Conservation (phyloP, 495 filamentous ascomycete species). For the Penicillium verhagenii region DNA sequence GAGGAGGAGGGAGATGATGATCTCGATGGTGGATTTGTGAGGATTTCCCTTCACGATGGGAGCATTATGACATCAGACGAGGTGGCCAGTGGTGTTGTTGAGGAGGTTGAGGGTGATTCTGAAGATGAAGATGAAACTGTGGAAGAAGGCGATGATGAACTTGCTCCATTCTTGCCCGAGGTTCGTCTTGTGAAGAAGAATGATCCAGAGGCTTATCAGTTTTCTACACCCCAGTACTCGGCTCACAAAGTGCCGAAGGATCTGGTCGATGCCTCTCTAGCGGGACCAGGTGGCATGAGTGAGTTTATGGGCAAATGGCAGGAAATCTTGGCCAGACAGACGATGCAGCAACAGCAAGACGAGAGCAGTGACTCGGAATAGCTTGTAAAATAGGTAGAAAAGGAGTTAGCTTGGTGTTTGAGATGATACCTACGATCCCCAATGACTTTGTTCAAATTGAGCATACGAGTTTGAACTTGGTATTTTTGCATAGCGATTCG, state of each 20-base stretch:
- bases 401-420: background rate
- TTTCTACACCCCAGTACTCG: conserved; percentile 83
- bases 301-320: conserved; percentile 90
- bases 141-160: conserved; percentile 47
- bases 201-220: conserved; percentile 83
- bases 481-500: background rate
- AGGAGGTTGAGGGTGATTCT: conserved; percentile 24
- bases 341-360: conserved; percentile 46
- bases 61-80: conserved; percentile 17
- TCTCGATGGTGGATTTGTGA: conserved; percentile 33
- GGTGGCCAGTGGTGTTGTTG: conserved; percentile 12
- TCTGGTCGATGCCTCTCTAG: conserved; percentile 83
- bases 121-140: conserved; percentile 48
- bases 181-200: conserved; percentile 77
- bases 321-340: conserved; percentile 62
- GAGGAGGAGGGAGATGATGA: conserved; percentile 32
- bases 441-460: no score
- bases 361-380: conserved; percentile 36
- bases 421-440: background rate
- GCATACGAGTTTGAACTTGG: background rate
- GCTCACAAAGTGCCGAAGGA: conserved; percentile 95
- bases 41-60: conserved; percentile 38
- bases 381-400: background rate
- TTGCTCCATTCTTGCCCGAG: conserved; percentile 67
- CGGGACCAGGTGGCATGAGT: conserved; percentile 64